A percentile compares a stretch with the other conserved stretches of the same genome.
These are phyloP conservation scores for Hypholoma fasciculare DNA, from an alignment of 768 basidiomycete genomes.

Conservation along the genomic window DNA sequence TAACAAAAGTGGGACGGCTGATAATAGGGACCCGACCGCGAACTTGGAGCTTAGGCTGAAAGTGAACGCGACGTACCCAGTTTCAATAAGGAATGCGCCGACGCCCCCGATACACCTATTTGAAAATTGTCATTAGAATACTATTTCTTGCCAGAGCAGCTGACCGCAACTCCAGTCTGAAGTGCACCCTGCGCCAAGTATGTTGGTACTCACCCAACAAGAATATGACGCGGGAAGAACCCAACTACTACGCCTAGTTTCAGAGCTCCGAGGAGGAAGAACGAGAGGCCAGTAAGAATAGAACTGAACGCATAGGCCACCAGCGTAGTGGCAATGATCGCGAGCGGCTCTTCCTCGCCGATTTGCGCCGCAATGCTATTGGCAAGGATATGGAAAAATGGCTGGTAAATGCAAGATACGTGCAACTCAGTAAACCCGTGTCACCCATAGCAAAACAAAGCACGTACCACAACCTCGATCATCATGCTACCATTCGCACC, in stretches of 20 bases:
- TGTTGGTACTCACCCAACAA: constrained; percentile 71
- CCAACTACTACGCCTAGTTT: constrained; percentile 85
- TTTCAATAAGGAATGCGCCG: constrained; percentile 87
- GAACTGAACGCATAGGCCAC: constrained; percentile 87
- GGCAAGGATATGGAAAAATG: constrained; percentile 94
- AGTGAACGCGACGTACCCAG: constrained; percentile 54
- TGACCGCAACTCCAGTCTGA: too few relatives aligned
- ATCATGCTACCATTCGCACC: constrained; percentile 96
- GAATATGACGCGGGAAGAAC: constrained; percentile 95
- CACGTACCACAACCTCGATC: constrained; percentile 93
- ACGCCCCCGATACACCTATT: constrained; percentile 92
- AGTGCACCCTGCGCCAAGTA: too few relatives aligned
- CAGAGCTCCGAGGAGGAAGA: constrained; percentile 84
- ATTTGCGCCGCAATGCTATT: constrained; percentile 71
- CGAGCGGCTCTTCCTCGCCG: constrained; percentile 64
- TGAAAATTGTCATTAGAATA: background rate
- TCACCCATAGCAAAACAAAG: background rate
- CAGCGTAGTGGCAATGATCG: constrained; percentile 90
- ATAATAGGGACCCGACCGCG: background rate
- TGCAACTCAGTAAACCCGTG: background rate
- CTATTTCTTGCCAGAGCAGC: background rate
- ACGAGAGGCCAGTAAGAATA: constrained; percentile 81
- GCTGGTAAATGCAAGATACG: constrained; percentile 42
- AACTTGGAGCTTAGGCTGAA: background rate
- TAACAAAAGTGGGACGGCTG: background rate